A percentile compares a stretch with the other conserved stretches of the same genome.
phyloP scores from a whole-genome alignment of 768 basidiomycete species.

The Boletellus ananiceps region DNA sequence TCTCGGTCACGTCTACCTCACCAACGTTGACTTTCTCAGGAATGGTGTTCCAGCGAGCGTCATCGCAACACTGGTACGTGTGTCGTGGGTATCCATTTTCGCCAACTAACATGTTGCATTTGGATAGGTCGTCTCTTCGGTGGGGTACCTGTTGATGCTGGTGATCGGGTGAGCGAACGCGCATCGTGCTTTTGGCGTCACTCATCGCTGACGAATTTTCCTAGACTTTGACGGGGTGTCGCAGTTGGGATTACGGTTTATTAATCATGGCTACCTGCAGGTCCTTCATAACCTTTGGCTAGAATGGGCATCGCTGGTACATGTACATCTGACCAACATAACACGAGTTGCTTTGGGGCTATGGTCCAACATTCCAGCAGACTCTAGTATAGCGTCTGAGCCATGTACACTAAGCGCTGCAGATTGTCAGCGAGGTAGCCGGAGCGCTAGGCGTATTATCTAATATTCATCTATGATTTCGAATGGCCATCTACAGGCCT shows the following conservation, averaged over 20 bases:
- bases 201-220: not conserved
- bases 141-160: constrained; percentile 18
- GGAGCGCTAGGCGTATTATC: no score
- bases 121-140: constrained; percentile 16
- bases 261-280: no score
- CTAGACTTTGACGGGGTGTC: constrained; percentile 6
- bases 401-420: no score
- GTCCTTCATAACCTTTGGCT: no score
- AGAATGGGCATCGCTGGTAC: no score
- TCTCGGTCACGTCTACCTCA: constrained; percentile 82
- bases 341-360: no score
- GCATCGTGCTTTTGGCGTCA: not conserved
- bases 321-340: no score
- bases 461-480: not conserved
- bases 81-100: not conserved
- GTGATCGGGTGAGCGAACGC: constrained; percentile 10
- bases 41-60: constrained; percentile 94
- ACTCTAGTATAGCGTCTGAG: no score
- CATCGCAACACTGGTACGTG: constrained; percentile 68
- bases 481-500: no score
- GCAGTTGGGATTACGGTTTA: no score
- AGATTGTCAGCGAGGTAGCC: no score
- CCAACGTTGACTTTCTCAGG: constrained; percentile 85
- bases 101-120: not conserved
- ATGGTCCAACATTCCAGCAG: no score